Percentiles rank a stretch among this genome's conserved stretches.
Evolutionary conservation across 306 rosid genomes (phyloP).

Genomic region (Lathyrus sativus): DNA sequence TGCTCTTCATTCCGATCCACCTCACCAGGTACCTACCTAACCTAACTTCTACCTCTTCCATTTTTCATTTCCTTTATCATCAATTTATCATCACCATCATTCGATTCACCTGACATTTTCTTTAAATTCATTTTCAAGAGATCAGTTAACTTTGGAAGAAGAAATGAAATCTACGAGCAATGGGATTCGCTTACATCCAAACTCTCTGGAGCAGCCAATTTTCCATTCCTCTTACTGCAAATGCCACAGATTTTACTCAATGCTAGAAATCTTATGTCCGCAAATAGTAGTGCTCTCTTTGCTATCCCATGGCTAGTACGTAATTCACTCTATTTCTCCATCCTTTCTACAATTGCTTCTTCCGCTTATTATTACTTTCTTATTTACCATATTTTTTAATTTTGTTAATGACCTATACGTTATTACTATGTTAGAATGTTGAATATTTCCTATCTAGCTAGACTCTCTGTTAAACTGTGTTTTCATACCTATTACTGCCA

Average conservation of each 20-base stretch:
- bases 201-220: slow-evolving; percentile 79
- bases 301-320: slow-evolving; percentile 80
- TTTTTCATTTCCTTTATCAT: too few species aligned
- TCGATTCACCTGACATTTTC: too few species aligned
- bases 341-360: not conserved
- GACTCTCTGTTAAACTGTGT: too few species aligned
- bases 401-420: too few species aligned
- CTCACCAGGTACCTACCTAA: slow-evolving; percentile 52
- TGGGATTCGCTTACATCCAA: slow-evolving; percentile 83
- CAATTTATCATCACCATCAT: too few species aligned
- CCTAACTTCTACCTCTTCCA: too few species aligned
- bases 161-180: slow-evolving; percentile 53
- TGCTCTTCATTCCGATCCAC: slow-evolving; percentile 58
- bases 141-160: slow-evolving; percentile 45
- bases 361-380: not conserved
- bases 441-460: too few species aligned
- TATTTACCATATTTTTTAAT: too few species aligned
- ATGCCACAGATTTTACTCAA: slow-evolving; percentile 86
- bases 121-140: not conserved
- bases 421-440: too few species aligned
- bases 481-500: too few species aligned
- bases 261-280: slow-evolving; percentile 70
- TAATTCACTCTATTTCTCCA: not conserved
- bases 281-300: slow-evolving; percentile 66
- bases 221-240: slow-evolving; percentile 81